phyloP scores from a whole-genome alignment of 495 filamentous ascomycete species.

The Tuber magnatum region DNA sequence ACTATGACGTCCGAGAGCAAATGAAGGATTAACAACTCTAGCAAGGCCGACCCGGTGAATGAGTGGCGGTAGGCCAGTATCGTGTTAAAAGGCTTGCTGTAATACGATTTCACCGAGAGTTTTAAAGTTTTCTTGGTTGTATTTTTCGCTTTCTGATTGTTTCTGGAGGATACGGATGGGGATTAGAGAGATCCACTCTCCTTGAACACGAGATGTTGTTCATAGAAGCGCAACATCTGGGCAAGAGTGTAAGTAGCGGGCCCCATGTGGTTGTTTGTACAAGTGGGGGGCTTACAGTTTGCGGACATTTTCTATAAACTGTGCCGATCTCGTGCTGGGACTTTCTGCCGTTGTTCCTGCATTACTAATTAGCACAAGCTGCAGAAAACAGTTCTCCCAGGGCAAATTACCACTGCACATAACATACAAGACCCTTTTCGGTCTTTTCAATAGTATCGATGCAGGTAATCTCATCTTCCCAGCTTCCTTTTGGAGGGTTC shows the following conservation, averaged over 20 bases:
- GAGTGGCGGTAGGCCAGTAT: not conserved
- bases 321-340: constrained; percentile 53
- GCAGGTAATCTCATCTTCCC: constrained; percentile 52
- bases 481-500: constrained; percentile 51
- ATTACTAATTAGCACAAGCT: not conserved
- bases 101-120: not conserved
- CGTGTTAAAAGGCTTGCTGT: not conserved
- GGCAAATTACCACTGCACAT: constrained; percentile 38
- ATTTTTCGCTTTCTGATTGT: not conserved
- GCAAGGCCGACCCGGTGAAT: not conserved
- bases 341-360: constrained; percentile 52
- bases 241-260: constrained; percentile 14
- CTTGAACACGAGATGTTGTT: constrained; percentile 48
- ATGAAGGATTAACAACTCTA: not conserved
- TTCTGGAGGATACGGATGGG: not conserved
- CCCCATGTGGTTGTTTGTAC: constrained; percentile 1
- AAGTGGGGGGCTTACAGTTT: constrained; percentile 47
- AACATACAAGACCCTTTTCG: constrained; percentile 40
- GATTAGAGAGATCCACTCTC: constrained; percentile 36
- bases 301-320: constrained; percentile 55
- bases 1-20: not conserved
- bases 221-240: constrained; percentile 58
- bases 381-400: not conserved
- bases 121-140: not conserved
- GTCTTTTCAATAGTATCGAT: constrained; percentile 55